These are phyloP conservation scores for Russula earlei DNA, from an alignment of 768 basidiomycete species.

Conservation along the genomic window DNA sequence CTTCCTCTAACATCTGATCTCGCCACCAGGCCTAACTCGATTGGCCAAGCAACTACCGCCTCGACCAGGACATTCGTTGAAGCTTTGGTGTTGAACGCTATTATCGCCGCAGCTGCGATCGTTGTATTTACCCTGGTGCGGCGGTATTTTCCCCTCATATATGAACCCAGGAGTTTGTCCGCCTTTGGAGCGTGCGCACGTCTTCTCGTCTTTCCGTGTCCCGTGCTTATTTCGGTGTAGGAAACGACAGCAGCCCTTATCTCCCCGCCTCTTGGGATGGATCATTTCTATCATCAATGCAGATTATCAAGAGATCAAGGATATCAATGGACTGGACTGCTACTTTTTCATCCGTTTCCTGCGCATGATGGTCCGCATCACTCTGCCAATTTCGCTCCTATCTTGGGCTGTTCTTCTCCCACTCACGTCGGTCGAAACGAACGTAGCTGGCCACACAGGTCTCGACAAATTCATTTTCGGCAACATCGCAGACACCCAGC, in stretches of 20 bases:
- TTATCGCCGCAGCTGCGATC: conserved; percentile 64
- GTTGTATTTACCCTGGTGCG: conserved; percentile 73
- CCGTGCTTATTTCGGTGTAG: conserved; percentile 27
- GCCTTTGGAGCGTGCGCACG: conserved; percentile 36
- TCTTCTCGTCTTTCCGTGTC: background rate
- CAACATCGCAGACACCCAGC: conserved; percentile 47
- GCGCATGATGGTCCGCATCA: conserved; percentile 70
- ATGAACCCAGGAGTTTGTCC: conserved; percentile 74
- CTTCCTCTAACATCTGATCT: background rate
- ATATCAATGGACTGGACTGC: conserved; percentile 76
- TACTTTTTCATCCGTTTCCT: conserved; percentile 91
- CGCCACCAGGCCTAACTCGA: conserved; percentile 28
- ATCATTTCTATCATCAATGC: conserved; percentile 52
- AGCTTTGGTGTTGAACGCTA: conserved; percentile 74
- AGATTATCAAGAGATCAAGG: conserved; percentile 52
- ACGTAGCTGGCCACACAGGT: conserved; percentile 37
- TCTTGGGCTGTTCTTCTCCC: conserved; percentile 86
- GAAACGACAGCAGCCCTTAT: conserved; percentile 49
- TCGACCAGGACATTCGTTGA: conserved; percentile 76
- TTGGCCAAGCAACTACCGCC: conserved; percentile 34
- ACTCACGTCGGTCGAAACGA: conserved; percentile 48
- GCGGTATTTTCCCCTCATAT: conserved; percentile 79
- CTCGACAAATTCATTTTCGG: conserved; percentile 75
- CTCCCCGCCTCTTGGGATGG: conserved; percentile 49
- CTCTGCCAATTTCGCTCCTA: conserved; percentile 86